Conservation (phyloP, 2,329 filamentous ascomycete species). For the Hypoxylon sp. region DNA sequence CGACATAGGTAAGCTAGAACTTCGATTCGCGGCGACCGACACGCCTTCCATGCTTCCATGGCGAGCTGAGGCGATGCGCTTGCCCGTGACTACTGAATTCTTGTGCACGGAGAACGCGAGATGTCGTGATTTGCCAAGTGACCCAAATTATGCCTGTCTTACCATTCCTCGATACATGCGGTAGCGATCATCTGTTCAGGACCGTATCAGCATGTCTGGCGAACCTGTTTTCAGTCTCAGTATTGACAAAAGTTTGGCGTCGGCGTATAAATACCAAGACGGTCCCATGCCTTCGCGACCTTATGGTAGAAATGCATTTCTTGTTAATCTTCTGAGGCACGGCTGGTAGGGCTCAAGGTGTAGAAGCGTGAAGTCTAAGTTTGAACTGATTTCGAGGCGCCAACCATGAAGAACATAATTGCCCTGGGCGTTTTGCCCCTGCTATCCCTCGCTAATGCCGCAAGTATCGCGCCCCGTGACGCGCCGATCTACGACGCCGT, state of each 20-base stretch:
- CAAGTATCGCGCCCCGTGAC: constrained; percentile 20
- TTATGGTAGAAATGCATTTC: neutral
- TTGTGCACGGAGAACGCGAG: constrained; percentile 25
- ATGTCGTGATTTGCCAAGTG: constrained; percentile 45
- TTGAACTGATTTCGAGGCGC: constrained; percentile 1
- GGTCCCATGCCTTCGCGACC: neutral
- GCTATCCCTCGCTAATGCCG: constrained; percentile 34
- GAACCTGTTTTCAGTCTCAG: constrained; percentile 22
- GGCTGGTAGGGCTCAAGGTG: constrained; percentile 18
- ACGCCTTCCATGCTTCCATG: constrained; percentile 16
- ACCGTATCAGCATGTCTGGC: constrained; percentile 12
- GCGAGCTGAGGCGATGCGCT: constrained; percentile 23
- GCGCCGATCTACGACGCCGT: constrained; percentile 63
- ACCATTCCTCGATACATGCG: constrained; percentile 30
- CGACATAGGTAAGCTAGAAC: constrained; percentile 13
- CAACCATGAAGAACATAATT: constrained; percentile 38
- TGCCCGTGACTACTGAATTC: constrained; percentile 22
- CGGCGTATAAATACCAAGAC: constrained; percentile 27
- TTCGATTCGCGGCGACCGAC: constrained; percentile 7
- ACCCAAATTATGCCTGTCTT: constrained; percentile 33
- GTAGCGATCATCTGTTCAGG: constrained; percentile 41
- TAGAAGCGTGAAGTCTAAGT: constrained; percentile 13
- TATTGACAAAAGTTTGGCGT: constrained; percentile 4
- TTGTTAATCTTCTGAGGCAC: neutral
- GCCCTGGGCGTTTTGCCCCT: constrained; percentile 32